Conservation (phyloP, 805 yeast genomes). For the Aciculoconidium aculeatum region DNA sequence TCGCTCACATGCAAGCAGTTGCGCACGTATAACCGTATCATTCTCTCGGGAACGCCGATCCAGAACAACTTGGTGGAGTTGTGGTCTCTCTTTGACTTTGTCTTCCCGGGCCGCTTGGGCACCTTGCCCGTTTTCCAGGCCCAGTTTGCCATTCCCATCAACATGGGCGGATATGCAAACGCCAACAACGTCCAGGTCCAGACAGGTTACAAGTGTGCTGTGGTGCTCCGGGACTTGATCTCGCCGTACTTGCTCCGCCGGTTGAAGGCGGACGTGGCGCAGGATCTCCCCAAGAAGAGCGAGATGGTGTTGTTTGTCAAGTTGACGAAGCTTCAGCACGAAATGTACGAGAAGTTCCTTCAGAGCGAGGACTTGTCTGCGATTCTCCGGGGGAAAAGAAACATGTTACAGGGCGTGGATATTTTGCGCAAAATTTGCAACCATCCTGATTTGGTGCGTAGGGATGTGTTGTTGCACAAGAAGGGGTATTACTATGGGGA, state of each 20-base stretch:
- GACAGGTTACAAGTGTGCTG: slow-evolving; percentile 94
- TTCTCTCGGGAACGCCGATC: slow-evolving; percentile 93
- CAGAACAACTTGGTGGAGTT: slow-evolving; percentile 88
- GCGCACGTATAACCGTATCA: slow-evolving; percentile 78
- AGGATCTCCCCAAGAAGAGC: slow-evolving; percentile 85
- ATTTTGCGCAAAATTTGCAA: slow-evolving; percentile 87
- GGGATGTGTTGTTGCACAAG: slow-evolving; percentile 31
- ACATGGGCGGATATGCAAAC: slow-evolving; percentile 97
- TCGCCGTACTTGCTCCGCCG: slow-evolving; percentile 85
- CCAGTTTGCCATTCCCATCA: slow-evolving; percentile 89
- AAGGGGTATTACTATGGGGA: slow-evolving; percentile 45
- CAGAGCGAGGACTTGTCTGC: slow-evolving; percentile 70
- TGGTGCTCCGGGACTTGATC: slow-evolving; percentile 77
- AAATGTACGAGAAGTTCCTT: slow-evolving; percentile 67
- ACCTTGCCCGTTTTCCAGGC: slow-evolving; percentile 91
- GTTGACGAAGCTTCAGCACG: slow-evolving; percentile 69
- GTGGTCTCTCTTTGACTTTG: slow-evolving; percentile 94
- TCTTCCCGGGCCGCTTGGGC: slow-evolving; percentile 91
- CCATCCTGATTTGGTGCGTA: slow-evolving; percentile 79
- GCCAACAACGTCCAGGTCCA: slow-evolving; percentile 95
- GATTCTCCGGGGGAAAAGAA: slow-evolving; percentile 68
- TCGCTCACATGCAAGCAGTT: slow-evolving; percentile 81
- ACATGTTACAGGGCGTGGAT: slow-evolving; percentile 86
- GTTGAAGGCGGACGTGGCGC: slow-evolving; percentile 90
- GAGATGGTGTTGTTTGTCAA: slow-evolving; percentile 93